phyloP scores from a whole-genome alignment of 495 filamentous ascomycete genomes.

The Mytilinidion resinicola region DNA sequence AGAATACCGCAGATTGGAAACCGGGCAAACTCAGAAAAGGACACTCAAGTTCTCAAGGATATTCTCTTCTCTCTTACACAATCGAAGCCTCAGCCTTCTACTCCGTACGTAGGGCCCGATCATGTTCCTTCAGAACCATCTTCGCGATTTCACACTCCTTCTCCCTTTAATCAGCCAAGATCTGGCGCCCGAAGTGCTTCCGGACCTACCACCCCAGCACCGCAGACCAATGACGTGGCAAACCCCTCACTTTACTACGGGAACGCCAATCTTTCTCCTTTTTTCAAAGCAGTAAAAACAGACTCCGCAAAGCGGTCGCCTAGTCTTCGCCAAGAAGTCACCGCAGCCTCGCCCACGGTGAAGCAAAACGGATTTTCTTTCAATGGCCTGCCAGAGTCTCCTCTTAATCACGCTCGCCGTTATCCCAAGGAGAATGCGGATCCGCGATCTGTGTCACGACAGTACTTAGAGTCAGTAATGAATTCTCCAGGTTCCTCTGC shows the following conservation, averaged over 20 bases:
- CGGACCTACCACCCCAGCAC: slow-evolving; percentile 30
- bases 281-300: slow-evolving; percentile 34
- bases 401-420: background rate
- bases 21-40: background rate
- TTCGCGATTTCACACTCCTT: slow-evolving; percentile 21
- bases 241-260: slow-evolving; percentile 31
- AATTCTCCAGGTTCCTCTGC: background rate
- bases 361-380: slow-evolving; percentile 9
- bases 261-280: slow-evolving; percentile 36
- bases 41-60: slow-evolving; percentile 13
- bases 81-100: slow-evolving; percentile 1
- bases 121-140: slow-evolving; percentile 17
- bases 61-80: slow-evolving; percentile 9
- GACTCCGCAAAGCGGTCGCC: slow-evolving; percentile 19
- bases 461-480: background rate
- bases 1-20: slow-evolving; percentile 9
- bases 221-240: slow-evolving; percentile 5
- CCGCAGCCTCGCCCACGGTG: slow-evolving; percentile 13
- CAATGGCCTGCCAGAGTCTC: background rate
- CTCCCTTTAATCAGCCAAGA: slow-evolving; percentile 22
- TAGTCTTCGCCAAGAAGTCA: slow-evolving; percentile 22
- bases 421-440: background rate
- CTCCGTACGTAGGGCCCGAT: slow-evolving; percentile 5
- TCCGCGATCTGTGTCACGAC: background rate
- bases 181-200: slow-evolving; percentile 19